Percentiles rank a stretch among this genome's conserved stretches.
phyloP scores from a whole-genome alignment of 2,329 filamentous ascomycete species.

The Phyllosticta paracitricarpa region DNA sequence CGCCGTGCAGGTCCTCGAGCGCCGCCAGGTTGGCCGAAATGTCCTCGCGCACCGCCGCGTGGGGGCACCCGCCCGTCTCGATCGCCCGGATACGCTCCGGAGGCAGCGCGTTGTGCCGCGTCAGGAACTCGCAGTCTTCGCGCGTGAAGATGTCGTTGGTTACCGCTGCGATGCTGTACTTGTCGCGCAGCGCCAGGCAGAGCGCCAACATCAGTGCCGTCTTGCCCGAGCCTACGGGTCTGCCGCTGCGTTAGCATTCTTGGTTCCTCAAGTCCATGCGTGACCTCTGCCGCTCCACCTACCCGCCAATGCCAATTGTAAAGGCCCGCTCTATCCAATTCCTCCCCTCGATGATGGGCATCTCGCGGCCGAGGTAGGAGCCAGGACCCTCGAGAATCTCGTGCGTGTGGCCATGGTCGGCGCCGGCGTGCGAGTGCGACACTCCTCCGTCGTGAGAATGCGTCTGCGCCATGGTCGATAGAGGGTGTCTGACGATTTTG shows the following conservation, averaged over 20 bases:
- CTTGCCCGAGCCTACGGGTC: slow-evolving; percentile 93
- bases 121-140: slow-evolving; percentile 97
- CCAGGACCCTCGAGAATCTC: slow-evolving; percentile 92
- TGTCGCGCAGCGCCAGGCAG: slow-evolving; percentile 69
- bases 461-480: slow-evolving; percentile 24
- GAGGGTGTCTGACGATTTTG: background rate
- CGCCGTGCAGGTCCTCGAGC: slow-evolving; percentile 74
- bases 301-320: slow-evolving; percentile 97
- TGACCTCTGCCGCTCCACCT: slow-evolving; percentile 24
- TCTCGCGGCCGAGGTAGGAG: slow-evolving; percentile 79
- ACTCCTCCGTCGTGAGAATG: slow-evolving; percentile 43
- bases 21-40: slow-evolving; percentile 89
- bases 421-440: slow-evolving; percentile 34
- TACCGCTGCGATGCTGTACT: slow-evolving; percentile 83
- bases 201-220: slow-evolving; percentile 94
- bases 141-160: slow-evolving; percentile 98
- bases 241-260: slow-evolving; percentile 65
- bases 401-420: slow-evolving; percentile 86
- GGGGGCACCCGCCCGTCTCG: slow-evolving; percentile 93
- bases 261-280: background rate
- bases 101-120: slow-evolving; percentile 72
- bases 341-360: slow-evolving; percentile 83
- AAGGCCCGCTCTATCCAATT: slow-evolving; percentile 86
- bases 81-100: slow-evolving; percentile 82
- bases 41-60: slow-evolving; percentile 95